These are phyloP conservation scores for Dipteronia dyeriana DNA, from an alignment of 345 rosid species.

Conservation along the genomic window DNA sequence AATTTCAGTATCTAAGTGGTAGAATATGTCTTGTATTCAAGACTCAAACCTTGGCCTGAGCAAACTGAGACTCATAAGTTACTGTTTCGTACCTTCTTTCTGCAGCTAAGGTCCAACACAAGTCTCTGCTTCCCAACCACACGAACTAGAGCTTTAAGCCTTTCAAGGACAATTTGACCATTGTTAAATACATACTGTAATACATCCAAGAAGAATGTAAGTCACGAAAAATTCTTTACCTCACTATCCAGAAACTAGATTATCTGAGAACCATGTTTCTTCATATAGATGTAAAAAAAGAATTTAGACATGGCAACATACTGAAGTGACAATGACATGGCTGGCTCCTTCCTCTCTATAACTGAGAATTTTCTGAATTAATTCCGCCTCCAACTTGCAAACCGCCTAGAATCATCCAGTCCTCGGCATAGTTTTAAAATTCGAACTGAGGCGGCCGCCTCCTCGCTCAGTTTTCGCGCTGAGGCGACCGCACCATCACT, in stretches of 20 bases:
- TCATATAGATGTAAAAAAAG: not conserved
- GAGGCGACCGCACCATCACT: too few relatives aligned
- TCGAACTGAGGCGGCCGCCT: too few relatives aligned
- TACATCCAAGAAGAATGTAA: slow-evolving; percentile 3
- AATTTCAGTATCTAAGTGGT: not conserved
- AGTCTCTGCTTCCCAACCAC: slow-evolving; percentile 80
- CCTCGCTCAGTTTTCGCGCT: too few relatives aligned
- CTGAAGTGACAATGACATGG: slow-evolving; percentile 97
- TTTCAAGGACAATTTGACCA: slow-evolving; percentile 82
- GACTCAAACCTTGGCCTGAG: not conserved
- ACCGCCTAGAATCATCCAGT: slow-evolving; percentile 69
- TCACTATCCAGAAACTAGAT: not conserved
- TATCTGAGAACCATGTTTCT: not conserved
- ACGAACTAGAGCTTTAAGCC: slow-evolving; percentile 71
- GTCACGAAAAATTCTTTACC: not conserved
- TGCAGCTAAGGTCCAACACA: slow-evolving; percentile 93
- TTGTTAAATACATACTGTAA: slow-evolving; percentile 88
- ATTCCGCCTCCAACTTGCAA: slow-evolving; percentile 98
- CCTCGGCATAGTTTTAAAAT: too few relatives aligned
- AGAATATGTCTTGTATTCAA: not conserved
- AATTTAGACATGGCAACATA: slow-evolving; percentile 32
- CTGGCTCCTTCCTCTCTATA: slow-evolving; percentile 90
- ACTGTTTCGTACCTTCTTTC: slow-evolving; percentile 65
- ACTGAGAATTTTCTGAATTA: slow-evolving; percentile 58
- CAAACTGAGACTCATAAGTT: not conserved